These are phyloP conservation scores for Xylaria telfairii DNA, from an alignment of 495 filamentous ascomycete genomes.

Conservation along the genomic window DNA sequence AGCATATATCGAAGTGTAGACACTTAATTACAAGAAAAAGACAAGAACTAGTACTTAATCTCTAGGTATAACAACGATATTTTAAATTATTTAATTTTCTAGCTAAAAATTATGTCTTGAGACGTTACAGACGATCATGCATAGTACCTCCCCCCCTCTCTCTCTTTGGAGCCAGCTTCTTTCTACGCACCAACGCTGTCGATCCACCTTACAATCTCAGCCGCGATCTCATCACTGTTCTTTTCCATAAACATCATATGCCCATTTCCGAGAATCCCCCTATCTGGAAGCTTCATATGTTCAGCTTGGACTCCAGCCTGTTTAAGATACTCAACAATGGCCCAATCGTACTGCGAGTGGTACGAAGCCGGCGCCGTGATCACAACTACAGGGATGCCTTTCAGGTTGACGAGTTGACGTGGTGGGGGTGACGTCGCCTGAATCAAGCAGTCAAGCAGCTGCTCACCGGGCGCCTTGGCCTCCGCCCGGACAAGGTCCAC, in stretches of 20 bases:
- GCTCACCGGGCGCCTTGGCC: constrained; percentile 30
- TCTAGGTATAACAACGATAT: no score
- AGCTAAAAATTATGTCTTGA: no score
- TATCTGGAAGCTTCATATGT: constrained; percentile 52
- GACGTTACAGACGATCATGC: no score
- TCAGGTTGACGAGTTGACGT: constrained; percentile 56
- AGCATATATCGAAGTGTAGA: no score
- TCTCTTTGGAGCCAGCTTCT: background rate
- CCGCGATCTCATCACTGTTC: constrained; percentile 60
- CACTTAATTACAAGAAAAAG: no score
- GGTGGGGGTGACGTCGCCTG: constrained; percentile 52
- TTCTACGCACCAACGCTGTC: constrained; percentile 1
- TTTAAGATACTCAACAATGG: constrained; percentile 56
- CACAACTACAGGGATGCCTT: constrained; percentile 52
- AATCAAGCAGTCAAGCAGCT: constrained; percentile 47
- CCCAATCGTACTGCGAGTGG: constrained; percentile 65
- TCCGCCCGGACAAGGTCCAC: constrained; percentile 38
- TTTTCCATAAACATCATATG: constrained; percentile 67
- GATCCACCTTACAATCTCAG: constrained; percentile 50
- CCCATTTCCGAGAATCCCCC: constrained; percentile 61
- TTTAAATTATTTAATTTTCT: no score
- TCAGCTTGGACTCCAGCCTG: constrained; percentile 61
- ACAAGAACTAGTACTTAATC: no score
- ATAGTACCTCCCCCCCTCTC: no score
- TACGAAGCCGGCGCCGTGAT: constrained; percentile 61